Conservation (phyloP, 805 yeast species). For the Kodamaea sagamina region DNA sequence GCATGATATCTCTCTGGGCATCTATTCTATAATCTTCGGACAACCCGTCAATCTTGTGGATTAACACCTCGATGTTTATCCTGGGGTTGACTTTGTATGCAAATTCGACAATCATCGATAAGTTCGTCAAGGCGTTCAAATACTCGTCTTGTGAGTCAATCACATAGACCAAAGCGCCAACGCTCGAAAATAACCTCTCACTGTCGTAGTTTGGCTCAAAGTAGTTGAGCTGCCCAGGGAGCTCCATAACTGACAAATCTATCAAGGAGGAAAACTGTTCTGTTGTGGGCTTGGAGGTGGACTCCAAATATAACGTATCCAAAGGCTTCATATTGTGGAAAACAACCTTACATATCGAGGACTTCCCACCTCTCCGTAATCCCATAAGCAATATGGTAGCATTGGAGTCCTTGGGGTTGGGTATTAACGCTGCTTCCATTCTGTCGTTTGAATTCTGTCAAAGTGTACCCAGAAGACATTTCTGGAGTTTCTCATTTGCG, state of each 20-base stretch:
- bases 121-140: conserved; percentile 82
- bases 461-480: not conserved
- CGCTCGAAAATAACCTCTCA: conserved; percentile 71
- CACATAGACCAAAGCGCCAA: conserved; percentile 91
- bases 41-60: conserved; percentile 94
- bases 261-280: conserved; percentile 83
- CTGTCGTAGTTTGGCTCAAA: conserved; percentile 85
- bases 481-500: not conserved
- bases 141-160: conserved; percentile 96
- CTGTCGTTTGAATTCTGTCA: too few species aligned
- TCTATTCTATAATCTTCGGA: conserved; percentile 92
- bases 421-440: conserved; percentile 23
- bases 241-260: conserved; percentile 85
- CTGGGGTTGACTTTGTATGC: conserved; percentile 83
- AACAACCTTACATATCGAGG: conserved; percentile 93
- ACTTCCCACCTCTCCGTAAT: conserved; percentile 85
- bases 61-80: conserved; percentile 86
- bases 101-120: conserved; percentile 83
- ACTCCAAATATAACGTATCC: conserved; percentile 86
- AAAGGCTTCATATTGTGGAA: conserved; percentile 96
- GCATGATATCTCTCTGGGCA: conserved; percentile 95
- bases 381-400: conserved; percentile 92
- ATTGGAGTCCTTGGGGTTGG: conserved; percentile 52
- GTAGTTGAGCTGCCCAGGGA: conserved; percentile 91
- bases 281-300: conserved; percentile 84